Evolutionary conservation across 1,139 yeast species (phyloP).

Genomic region (Blastobotrys capitulatus): DNA sequence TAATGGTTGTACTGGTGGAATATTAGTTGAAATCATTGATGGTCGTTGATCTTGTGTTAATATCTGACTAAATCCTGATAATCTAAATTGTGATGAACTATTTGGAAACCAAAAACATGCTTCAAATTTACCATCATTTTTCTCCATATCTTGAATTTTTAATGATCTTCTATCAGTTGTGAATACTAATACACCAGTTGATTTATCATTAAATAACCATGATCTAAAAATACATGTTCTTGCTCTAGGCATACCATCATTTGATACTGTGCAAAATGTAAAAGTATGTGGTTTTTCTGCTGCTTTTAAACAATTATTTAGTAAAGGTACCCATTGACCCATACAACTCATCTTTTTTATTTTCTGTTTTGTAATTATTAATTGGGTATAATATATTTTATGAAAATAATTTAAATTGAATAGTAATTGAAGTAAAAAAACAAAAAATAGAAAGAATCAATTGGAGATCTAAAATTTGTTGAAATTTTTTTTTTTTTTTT

Average conservation of each 20-base stretch:
- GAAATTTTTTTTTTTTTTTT: no score
- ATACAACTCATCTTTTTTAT: slow-evolving; percentile 19
- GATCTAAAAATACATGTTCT: slow-evolving; percentile 73
- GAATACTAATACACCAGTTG: slow-evolving; percentile 62
- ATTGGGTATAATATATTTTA: neutral
- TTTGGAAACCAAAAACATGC: slow-evolving; percentile 69
- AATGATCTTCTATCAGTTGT: slow-evolving; percentile 68
- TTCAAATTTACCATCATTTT: slow-evolving; percentile 52
- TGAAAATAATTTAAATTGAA: no score
- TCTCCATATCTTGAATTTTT: slow-evolving; percentile 50
- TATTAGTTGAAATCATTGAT: slow-evolving; percentile 6
- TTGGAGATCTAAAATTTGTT: no score
- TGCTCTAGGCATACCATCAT: slow-evolving; percentile 51
- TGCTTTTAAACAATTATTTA: slow-evolving; percentile 21
- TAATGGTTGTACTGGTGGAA: slow-evolving; percentile 12
- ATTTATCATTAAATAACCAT: slow-evolving; percentile 63
- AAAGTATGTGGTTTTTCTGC: slow-evolving; percentile 36
- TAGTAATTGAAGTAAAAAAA: no score
- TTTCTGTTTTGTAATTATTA: neutral
- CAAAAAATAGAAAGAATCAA: no score
- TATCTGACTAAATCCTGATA: slow-evolving; percentile 53
- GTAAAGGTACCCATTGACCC: slow-evolving; percentile 29
- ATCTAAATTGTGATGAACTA: slow-evolving; percentile 61
- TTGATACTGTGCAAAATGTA: slow-evolving; percentile 64
- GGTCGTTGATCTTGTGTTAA: slow-evolving; percentile 11